These are phyloP conservation scores for Pseudohalonectria lignicola DNA, from an alignment of 2,329 filamentous ascomycete genomes.

Conservation along the genomic window DNA sequence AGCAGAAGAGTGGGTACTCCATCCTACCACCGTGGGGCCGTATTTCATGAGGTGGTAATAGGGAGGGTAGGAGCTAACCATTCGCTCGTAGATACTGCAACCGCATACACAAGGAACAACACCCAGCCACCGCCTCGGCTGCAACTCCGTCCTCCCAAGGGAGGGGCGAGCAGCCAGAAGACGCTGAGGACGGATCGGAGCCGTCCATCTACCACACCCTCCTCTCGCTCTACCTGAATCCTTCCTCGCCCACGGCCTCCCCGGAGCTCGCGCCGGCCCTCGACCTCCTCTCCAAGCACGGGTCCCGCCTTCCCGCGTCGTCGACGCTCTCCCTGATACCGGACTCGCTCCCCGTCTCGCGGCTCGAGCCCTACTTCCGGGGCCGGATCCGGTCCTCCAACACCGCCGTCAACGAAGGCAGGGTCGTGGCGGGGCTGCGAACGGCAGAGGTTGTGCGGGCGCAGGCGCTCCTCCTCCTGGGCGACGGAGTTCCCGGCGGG, in stretches of 20 bases:
- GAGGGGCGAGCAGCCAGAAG: slow-evolving; percentile 31
- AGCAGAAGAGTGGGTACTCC: slow-evolving; percentile 69
- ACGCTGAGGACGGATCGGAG: slow-evolving; percentile 30
- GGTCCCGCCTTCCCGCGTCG: slow-evolving; percentile 77
- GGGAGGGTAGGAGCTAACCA: too few relatives aligned
- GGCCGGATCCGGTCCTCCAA: slow-evolving; percentile 83
- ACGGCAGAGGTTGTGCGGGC: slow-evolving; percentile 70
- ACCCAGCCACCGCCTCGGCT: slow-evolving; percentile 11
- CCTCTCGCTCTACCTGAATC: slow-evolving; percentile 78
- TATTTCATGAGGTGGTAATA: too few relatives aligned
- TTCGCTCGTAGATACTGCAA: slow-evolving; percentile 88
- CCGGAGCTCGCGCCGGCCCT: slow-evolving; percentile 71
- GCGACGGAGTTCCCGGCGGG: slow-evolving; percentile 34
- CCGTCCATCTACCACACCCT: slow-evolving; percentile 88
- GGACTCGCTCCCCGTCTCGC: slow-evolving; percentile 61
- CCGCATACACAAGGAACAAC: slow-evolving; percentile 54
- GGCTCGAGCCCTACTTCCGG: slow-evolving; percentile 84
- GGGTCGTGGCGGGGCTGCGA: slow-evolving; percentile 65
- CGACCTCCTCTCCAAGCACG: slow-evolving; percentile 81
- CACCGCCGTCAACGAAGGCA: slow-evolving; percentile 66
- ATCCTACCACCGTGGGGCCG: too few relatives aligned
- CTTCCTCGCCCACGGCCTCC: slow-evolving; percentile 25
- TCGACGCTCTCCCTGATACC: slow-evolving; percentile 84
- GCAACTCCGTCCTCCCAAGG: slow-evolving; percentile 18
- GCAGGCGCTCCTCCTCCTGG: slow-evolving; percentile 63